Evolutionary conservation across 495 filamentous ascomycete genomes (phyloP), one percentile per base, ranked within the genome.

Genomic region (Xylaria venustula): DNA sequence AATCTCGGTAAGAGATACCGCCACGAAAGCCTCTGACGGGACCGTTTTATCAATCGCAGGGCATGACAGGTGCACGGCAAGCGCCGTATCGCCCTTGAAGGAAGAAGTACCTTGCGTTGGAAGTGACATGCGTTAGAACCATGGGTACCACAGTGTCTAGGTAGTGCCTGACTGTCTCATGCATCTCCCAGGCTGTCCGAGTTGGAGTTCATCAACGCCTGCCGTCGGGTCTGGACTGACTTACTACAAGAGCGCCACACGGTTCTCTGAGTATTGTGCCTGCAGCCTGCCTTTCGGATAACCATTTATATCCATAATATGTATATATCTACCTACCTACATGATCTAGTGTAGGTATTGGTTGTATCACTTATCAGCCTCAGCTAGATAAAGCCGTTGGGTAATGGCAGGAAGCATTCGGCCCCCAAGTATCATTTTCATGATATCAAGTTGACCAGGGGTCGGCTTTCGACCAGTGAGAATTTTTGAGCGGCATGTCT

Each of bases 341-440:
- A 3, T 40, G 30, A 11, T 11, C 5, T 34, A 34, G 23, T 55
- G 17, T 30, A 20, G 20, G 15, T 55, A 45, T 37, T 41, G 40
- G n/a, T 46, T 28, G 41, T 44, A 47, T 34, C 42, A 42, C 34
- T 15, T 30, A 47, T 57, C 54, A 55, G 53, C 54, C 54, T 48
- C 42, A 46, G 54, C 42, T 48, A 46, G 36, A 34, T 9, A 32
- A 36, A 9, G 20, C 42, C 28, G 54, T 57, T 57, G 54, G 42
- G 54, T 37, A 48, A 57, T 26, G 54, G 54, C 20, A 40, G 42
- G 25, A 15, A 28, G 17, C n/a, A 23, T 28, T 34, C 26, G 26
- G 53, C 53, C 53, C 53, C 53, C 53, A 55, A 55, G n/a, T 55
- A 25, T 25, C 53, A 55, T 55, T 55, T 54, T 55, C 40, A n/a